Evolutionary conservation across 2,329 filamentous ascomycete species (phyloP), one percentile per base, ranked within the genome.

Genomic region (Talaromyces islandicus): DNA sequence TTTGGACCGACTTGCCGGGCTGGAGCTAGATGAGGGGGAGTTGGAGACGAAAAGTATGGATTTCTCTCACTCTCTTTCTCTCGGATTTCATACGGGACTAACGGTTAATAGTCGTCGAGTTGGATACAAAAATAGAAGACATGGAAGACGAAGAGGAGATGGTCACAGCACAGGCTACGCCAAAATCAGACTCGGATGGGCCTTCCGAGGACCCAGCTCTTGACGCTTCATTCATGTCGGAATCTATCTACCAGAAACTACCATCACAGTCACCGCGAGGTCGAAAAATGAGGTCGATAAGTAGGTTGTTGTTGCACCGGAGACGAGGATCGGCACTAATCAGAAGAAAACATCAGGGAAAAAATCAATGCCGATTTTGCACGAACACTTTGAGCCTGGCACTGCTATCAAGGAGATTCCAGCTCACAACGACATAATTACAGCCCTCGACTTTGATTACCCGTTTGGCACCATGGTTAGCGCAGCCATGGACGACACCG

Each of bases 381-480:
- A 99, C 76, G 94, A 97, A 75, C 92, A 97, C 75, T 91, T 97
- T 72, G 88, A 95, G 64, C 88, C 93, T 3, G 94, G 94, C 19
- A 92, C 90, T 35, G 86, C 84, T 69, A 96, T 99, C 69, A 89
- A 89, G 66, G 91, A 97, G 72, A 83, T 97, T 60, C 88, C 90
- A 66, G 92, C 93, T 2, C 94, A 99, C 73, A 87, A 86, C 57
- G 94, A 99, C 71, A 85, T 84, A 60, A 89, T 99, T 63, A 96
- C 92, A 0, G 89, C 93, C 7, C 74, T 99, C 63, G 94, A 97
- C 76, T 99, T 99, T 73, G 94, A 99, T 72, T 89, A 89, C n/a
- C 94, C 94, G 0, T 97, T 97, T 73, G 94, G 94, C 17, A 95
- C 91, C 21, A 86, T 97, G 85, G 91, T 97, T 6, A 93, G 92